Evolutionary conservation across 257 asterid genomes (phyloP), one percentile per base, ranked within the genome.

Genomic region (Anisodus tanguticus): DNA sequence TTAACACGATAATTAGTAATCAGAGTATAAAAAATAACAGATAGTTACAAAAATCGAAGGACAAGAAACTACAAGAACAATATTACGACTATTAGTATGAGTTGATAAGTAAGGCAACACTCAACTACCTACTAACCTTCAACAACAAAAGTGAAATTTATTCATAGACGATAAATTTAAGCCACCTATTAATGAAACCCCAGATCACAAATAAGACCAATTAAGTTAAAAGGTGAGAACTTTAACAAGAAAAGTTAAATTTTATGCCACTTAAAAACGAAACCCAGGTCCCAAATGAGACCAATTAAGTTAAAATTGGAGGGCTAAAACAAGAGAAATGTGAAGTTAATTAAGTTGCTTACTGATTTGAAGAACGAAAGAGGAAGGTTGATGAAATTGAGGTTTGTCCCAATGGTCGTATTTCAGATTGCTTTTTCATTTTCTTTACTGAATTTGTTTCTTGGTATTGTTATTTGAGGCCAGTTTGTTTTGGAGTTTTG

Each of bases 381-480:
- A 90, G 89, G 84, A 83, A 84, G 1, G 93, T 87, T 22, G 96
- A 91, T 43, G 88, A 59, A 85, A 93, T 92, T 10, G 97, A 88
- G 78, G 97, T 95, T 81, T 95, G 97, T 45, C 98, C 98, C 83
- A 78, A 1, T 69, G 88, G 88, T 86, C 93, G 89, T 13, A 91
- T 64, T 8, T 92, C 63, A 82, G 85, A 55, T 16, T 87, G 86
- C 17, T 87, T 87, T 4, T 62, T 59, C 84, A 62, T 62, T 47
- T 81, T 81, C 45, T 81, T 39, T 8, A 13, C 57, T 8, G 10
- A 43, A 5, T 2, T 0, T 17, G 0, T 3, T 43, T 17, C 11
- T 22, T 17, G 8, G 17, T 43, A 58, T 17, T 80, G 39, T 10
- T 10, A 19, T 59, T 58, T 80, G 6, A 45, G 81, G 22, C 1